Evolutionary conservation across 768 basidiomycete genomes (phyloP).

Genomic region (Pleurotus pulmonarius): DNA sequence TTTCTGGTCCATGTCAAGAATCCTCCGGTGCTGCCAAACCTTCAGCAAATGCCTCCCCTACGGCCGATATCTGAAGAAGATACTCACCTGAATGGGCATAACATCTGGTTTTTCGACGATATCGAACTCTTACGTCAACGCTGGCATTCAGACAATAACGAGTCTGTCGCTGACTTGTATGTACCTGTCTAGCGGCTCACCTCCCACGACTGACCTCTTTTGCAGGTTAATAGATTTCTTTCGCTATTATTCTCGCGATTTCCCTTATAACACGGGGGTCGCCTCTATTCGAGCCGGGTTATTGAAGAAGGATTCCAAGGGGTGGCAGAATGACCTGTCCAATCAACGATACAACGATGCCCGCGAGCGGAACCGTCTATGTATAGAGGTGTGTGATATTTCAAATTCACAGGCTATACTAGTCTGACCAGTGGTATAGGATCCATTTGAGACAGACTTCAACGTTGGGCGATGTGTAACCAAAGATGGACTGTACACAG

Average conservation of each 20-base stretch:
- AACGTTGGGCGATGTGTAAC: constrained; percentile 97
- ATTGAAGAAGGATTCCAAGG: constrained; percentile 87
- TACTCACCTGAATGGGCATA: constrained; percentile 74
- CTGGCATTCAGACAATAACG: constrained; percentile 92
- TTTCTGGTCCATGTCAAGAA: constrained; percentile 98
- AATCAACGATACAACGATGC: constrained; percentile 58
- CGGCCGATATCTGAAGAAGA: constrained; percentile 88
- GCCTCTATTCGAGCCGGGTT: constrained; percentile 88
- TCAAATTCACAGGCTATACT: background rate
- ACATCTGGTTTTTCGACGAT: constrained; percentile 97
- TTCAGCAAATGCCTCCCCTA: constrained; percentile 91
- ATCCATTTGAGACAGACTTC: constrained; percentile 95
- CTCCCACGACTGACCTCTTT: constrained; percentile 9
- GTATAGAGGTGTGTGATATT: constrained; percentile 73
- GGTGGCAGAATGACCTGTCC: constrained; percentile 85
- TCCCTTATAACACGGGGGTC: constrained; percentile 86
- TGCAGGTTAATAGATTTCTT: constrained; percentile 94
- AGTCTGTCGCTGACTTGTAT: constrained; percentile 90
- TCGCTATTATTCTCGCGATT: constrained; percentile 93
- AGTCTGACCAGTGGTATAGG: constrained; percentile 42
- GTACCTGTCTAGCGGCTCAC: constrained; percentile 21
- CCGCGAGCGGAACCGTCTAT: constrained; percentile 90
- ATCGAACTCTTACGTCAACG: constrained; percentile 86
- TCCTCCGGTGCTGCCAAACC: constrained; percentile 92
- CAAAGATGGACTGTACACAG: constrained; percentile 92